Percentiles rank a stretch among this genome's conserved stretches.
These are phyloP conservation scores for Globisporangium sylvaticum DNA, from an alignment of 352 stramenopile genomes.

Conservation along the genomic window DNA sequence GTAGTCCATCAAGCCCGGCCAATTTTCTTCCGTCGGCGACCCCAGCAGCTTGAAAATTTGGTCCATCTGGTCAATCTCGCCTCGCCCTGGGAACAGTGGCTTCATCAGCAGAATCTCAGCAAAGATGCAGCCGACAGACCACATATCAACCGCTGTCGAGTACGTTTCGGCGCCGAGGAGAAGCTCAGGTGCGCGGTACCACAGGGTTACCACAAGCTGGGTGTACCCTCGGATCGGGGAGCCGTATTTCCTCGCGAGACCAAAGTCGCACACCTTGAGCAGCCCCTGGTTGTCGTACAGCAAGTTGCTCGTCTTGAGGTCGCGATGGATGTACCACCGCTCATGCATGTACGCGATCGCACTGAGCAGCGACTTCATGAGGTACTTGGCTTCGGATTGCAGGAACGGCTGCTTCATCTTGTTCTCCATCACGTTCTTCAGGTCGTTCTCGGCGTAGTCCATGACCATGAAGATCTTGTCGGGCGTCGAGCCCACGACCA, in stretches of 20 bases:
- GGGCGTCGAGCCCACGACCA: constrained; percentile 84
- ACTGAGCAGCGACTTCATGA: constrained; percentile 90
- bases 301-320: constrained; percentile 98
- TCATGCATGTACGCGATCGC: constrained; percentile 91
- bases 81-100: constrained; percentile 90
- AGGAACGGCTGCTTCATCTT: constrained; percentile 83
- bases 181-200: constrained; percentile 93
- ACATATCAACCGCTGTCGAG: constrained; percentile 95
- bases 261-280: constrained; percentile 87
- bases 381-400: constrained; percentile 91
- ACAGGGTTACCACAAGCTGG: constrained; percentile 92
- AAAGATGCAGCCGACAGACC: constrained; percentile 96
- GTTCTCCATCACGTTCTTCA: constrained; percentile 82
- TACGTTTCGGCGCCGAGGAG: constrained; percentile 91
- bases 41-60: constrained; percentile 95
- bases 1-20: constrained; percentile 72
- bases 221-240: constrained; percentile 81
- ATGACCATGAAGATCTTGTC: constrained; percentile 92
- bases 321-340: constrained; percentile 92
- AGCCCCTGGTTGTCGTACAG: constrained; percentile 87
- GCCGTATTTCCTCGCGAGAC: constrained; percentile 77
- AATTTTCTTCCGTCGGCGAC: constrained; percentile 86
- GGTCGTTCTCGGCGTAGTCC: constrained; percentile 87
- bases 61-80: constrained; percentile 95
- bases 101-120: constrained; percentile 93